phyloP scores from a whole-genome alignment of 1,284 basidiomycete species.

The Ceratobasidium sp. region DNA sequence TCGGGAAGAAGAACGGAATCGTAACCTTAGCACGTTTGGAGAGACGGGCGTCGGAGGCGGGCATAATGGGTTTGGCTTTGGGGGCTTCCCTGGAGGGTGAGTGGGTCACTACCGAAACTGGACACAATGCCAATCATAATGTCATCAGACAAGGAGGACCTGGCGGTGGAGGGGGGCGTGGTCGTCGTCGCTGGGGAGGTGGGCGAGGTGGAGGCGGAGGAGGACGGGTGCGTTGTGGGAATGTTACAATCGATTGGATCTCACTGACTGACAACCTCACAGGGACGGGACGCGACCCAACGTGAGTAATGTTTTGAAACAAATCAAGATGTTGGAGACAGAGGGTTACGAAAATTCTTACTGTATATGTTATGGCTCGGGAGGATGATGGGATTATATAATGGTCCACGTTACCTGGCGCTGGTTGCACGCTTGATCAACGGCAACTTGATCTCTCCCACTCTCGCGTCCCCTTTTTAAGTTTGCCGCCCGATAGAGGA shows the following conservation, averaged over 20 bases:
- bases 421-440: not conserved
- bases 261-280: not conserved
- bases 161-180: conserved; percentile 54
- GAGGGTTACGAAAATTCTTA: not conserved
- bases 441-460: conserved; percentile 18
- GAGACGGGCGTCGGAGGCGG: conserved; percentile 67
- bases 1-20: conserved; percentile 77
- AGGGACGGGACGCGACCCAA: conserved; percentile 22
- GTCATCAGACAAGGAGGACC: conserved; percentile 70
- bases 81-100: conserved; percentile 14
- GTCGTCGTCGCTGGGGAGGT: conserved; percentile 53
- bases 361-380: not conserved
- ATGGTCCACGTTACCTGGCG: conserved; percentile 2
- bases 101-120: not conserved
- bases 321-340: not conserved
- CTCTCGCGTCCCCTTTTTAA: conserved; percentile 2
- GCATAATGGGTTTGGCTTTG: conserved; percentile 22
- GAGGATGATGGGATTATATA: not conserved
- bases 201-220: conserved; percentile 52
- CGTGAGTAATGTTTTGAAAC: not conserved
- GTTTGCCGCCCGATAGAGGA: conserved; percentile 1
- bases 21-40: conserved; percentile 81
- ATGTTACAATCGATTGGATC: not conserved
- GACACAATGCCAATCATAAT: not conserved
- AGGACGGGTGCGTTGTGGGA: conserved; percentile 44